A percentile compares a stretch with the other conserved stretches of the same genome.
phyloP scores from a whole-genome alignment of 2,329 filamentous ascomycete species.

The Tolypocladium amazonense region DNA sequence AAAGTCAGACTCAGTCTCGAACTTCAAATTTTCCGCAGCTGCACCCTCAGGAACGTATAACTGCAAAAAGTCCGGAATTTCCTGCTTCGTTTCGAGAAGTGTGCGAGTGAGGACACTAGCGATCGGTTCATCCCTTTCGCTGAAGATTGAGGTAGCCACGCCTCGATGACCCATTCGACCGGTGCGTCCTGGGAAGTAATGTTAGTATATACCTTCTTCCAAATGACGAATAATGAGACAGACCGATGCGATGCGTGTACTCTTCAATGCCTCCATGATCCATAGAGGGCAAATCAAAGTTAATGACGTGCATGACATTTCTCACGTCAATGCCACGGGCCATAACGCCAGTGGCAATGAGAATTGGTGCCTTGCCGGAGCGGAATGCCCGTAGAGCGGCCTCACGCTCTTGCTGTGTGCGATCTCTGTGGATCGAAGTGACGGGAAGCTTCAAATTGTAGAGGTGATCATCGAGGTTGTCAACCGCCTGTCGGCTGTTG shows the following conservation, averaged over 20 bases:
- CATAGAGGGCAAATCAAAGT: slow-evolving; percentile 72
- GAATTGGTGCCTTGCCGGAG: slow-evolving; percentile 60
- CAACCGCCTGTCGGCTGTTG: slow-evolving; percentile 67
- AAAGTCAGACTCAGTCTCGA: slow-evolving; percentile 45
- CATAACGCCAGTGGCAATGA: slow-evolving; percentile 78
- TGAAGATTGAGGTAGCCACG: slow-evolving; percentile 82
- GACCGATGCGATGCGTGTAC: slow-evolving; percentile 90
- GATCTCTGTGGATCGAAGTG: slow-evolving; percentile 79
- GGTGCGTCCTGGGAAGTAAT: slow-evolving; percentile 60
- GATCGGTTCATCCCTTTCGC: slow-evolving; percentile 62
- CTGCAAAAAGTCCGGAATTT: slow-evolving; percentile 72
- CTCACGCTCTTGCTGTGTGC: slow-evolving; percentile 84
- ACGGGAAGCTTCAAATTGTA: slow-evolving; percentile 72
- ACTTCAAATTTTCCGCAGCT: slow-evolving; percentile 34
- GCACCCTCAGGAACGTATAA: slow-evolving; percentile 48
- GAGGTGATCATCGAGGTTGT: slow-evolving; percentile 78
- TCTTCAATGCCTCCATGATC: slow-evolving; percentile 82
- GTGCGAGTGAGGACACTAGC: slow-evolving; percentile 68
- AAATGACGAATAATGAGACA: slow-evolving; percentile 12
- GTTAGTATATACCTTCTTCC: background rate
- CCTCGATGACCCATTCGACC: slow-evolving; percentile 86
- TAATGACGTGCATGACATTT: slow-evolving; percentile 85
- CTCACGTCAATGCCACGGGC: slow-evolving; percentile 83
- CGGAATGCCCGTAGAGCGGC: slow-evolving; percentile 84
- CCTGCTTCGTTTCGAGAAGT: slow-evolving; percentile 68